These are phyloP conservation scores for Zymoseptoria pseudotritici DNA, from an alignment of 2,329 filamentous ascomycete genomes.

Conservation along the genomic window DNA sequence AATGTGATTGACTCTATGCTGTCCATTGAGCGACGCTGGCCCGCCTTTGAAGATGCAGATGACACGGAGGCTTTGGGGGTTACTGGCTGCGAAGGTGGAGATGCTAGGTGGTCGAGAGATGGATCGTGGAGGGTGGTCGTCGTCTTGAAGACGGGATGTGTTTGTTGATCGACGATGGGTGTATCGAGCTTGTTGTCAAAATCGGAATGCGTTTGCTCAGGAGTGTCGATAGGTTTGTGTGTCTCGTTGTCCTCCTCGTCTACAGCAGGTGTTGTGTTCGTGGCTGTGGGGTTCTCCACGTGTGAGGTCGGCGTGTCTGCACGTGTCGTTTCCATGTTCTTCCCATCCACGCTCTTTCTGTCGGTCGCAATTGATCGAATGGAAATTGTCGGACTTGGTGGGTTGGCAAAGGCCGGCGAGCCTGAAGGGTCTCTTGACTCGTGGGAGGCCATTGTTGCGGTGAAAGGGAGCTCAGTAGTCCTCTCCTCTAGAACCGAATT, in stretches of 20 bases:
- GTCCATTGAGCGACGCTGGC: conserved; percentile 19
- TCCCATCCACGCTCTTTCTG: background rate
- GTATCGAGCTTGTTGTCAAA: conserved; percentile 4
- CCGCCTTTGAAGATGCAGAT: conserved; percentile 8
- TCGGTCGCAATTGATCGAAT: background rate
- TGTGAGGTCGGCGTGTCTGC: conserved; percentile 3
- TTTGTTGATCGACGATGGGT: conserved; percentile 9
- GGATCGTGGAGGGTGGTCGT: conserved; percentile 16
- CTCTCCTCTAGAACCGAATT: background rate
- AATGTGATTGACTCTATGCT: conserved; percentile 27
- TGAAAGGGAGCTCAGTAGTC: background rate
- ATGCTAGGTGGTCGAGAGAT: conserved; percentile 11
- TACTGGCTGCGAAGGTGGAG: conserved; percentile 10
- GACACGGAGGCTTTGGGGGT: conserved; percentile 10
- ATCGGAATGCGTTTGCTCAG: background rate
- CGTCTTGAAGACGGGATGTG: conserved; percentile 14
- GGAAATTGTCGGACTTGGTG: background rate
- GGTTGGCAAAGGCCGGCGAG: background rate
- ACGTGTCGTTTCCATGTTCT: background rate
- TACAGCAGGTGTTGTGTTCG: background rate
- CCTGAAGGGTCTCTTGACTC: background rate
- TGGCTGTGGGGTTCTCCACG: background rate
- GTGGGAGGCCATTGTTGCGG: background rate
- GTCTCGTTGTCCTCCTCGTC: background rate
- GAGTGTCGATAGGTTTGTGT: background rate